Base-by-base conservation (phyloP, 768 basidiomycete species). In the Russula brevipes region DNA sequence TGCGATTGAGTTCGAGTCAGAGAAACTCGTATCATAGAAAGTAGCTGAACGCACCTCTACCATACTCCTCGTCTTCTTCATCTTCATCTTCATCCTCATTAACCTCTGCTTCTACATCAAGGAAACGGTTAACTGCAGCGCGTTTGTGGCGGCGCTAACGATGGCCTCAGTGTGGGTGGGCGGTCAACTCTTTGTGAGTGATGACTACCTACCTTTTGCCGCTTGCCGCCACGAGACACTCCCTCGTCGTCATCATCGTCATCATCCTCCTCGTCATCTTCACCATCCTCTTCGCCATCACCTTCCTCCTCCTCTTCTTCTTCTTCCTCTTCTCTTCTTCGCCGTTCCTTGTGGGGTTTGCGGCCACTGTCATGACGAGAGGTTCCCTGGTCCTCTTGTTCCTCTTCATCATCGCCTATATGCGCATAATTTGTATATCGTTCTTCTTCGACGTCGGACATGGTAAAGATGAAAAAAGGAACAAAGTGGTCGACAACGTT, bases 51-150 rank as follows among this genome's bases (percentile, higher is more conserved):
- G 76, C 11, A 76, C 76, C 76, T 66, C 68, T 69, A 0, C 79
- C 88, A 62, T 81, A 82, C 58, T 91, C 91, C 19, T 89, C 89
- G 3, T 90, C 90, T 6, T 87, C 92, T 19, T 96, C 94, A 3
- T 89, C 89, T 31, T 98, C 97, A 41, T 97, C 96, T 4, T 98
- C 97, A 19, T 98, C 97, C 36, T 97, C 94, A 68, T 94, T 94
- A 19, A 96, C 95, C 72, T 94, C 93, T 59, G 94, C 94, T 77
- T 96, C 93, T 60, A 95, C 82, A 84, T 98, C 97, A 68, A 98
- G 79, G 86, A 94, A 99, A 67, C 87, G 86, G 72, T 85, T 89
- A 31, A 84, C 81, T 17, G 80, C 78, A 58, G 77, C 76, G 54
- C 83, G 83, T 74, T 83, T 87, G 73, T 88, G 87, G 63, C 85